Evolutionary conservation across 495 filamentous ascomycete genomes (phyloP), one percentile per base, ranked within the genome.

Genomic region (Penicillium paradoxum): DNA sequence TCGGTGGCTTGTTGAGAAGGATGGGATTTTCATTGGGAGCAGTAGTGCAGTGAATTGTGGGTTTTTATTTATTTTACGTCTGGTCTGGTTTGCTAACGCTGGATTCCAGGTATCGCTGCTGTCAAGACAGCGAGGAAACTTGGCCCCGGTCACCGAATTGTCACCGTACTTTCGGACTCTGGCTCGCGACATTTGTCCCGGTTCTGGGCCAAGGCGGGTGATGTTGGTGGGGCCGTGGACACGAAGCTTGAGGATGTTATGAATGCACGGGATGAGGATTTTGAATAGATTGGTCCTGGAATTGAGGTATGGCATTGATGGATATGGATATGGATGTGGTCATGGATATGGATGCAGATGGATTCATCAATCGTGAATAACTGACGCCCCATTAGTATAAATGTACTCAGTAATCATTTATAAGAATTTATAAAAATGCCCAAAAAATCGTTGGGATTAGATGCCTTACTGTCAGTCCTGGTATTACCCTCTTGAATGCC

Each of bases 11-110:
- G 93, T 96, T 3, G 91, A 97, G 76, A 88, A 91, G 59, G 93
- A 99, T 66, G 93, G 93, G 0, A 84, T 99, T 32, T 99, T 99
- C 63, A 77, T 89, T 29, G 93, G 93, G 8, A 96, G 91, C 59
- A 95, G 89, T 63, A 95, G 86, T 67, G 89, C 92, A 15, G 92
- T 97, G 14, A 99, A 99, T 64, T 97, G 91, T 83, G 62, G 71
- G 82, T 76, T 18, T 32, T 57, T 14, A 6, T 43, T 15, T 17
- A 38, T 36, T 44, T 55, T 30, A 27, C 34, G 38, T 25, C 33
- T 46, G 37, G 10, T 21, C 4, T 13, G 24, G 34, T 48, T 22
- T 42, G 15, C 55, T 51, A 29, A 53, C 40, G 15, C 10, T 45
- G 49, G 43, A 32, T 22, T 41, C 11, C 39, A 84, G 83, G 83